Evolutionary conservation across 1,284 basidiomycete genomes (phyloP).

Genomic region (Irpex sp.): DNA sequence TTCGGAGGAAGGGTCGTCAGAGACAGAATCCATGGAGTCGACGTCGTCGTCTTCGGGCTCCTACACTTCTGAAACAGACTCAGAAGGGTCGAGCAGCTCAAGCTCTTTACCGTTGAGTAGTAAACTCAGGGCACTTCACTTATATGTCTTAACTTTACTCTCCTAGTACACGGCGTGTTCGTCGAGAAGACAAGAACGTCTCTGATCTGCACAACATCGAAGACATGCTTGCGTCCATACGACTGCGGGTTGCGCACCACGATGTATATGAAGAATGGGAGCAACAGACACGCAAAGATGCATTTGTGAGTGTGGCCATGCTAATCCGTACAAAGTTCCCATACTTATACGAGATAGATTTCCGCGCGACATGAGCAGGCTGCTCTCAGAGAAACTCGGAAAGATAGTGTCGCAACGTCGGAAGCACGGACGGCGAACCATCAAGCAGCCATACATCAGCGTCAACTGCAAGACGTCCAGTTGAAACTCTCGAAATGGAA

Average conservation of each 20-base stretch:
- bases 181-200: constrained; percentile 23
- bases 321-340: not conserved
- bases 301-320: constrained; percentile 51
- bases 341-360: constrained; percentile 34
- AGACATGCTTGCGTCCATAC: constrained; percentile 68
- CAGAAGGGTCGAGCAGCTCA: constrained; percentile 31
- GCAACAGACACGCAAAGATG: constrained; percentile 60
- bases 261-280: constrained; percentile 82
- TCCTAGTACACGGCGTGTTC: constrained; percentile 14
- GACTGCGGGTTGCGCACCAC: constrained; percentile 58
- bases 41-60: constrained; percentile 32
- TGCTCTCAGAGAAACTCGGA: constrained; percentile 34
- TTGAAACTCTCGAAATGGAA: constrained; percentile 38
- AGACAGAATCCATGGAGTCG: constrained; percentile 37
- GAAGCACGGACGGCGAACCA: constrained; percentile 30
- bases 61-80: constrained; percentile 40
- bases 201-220: constrained; percentile 53
- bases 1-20: constrained; percentile 41
- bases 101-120: constrained; percentile 31
- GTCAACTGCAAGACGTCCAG: constrained; percentile 49
- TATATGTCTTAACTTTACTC: not conserved
- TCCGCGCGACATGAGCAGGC: constrained; percentile 55
- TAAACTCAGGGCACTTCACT: not conserved
- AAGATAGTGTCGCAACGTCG: constrained; percentile 33
- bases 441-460: constrained; percentile 37